These are phyloP conservation scores for Vitis hybrid DNA, from an alignment of 177 flowering plant species.

Conservation along the genomic window DNA sequence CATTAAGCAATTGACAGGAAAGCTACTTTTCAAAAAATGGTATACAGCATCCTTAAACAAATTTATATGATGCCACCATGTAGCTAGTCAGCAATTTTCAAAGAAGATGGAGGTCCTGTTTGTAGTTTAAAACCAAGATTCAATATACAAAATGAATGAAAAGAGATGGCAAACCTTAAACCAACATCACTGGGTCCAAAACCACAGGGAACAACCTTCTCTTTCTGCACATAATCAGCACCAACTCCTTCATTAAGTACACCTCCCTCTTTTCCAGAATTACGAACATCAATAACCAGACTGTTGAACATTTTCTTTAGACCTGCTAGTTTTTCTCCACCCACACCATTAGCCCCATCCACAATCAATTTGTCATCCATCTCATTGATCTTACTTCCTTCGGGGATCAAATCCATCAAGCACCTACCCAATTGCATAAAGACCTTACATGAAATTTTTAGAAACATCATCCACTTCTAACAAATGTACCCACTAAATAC, in stretches of 20 bases:
- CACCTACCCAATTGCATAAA: constrained; percentile 45
- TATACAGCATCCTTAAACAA: too few relatives aligned
- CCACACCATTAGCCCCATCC: too few relatives aligned
- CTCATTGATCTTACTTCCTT: too few relatives aligned
- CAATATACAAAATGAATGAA: neutral
- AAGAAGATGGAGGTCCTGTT: neutral
- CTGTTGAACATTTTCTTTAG: too few relatives aligned
- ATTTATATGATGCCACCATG: neutral
- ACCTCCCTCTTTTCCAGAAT: too few relatives aligned
- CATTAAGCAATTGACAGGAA: neutral
- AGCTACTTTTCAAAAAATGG: neutral
- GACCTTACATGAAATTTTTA: neutral
- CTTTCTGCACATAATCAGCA: constrained; percentile 14
- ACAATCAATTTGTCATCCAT: too few relatives aligned
- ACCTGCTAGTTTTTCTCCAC: too few relatives aligned
- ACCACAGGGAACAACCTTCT: too few relatives aligned
- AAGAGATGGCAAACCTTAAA: constrained; percentile 52
- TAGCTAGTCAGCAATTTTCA: neutral
- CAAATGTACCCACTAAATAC: neutral
- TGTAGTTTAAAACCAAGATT: neutral
- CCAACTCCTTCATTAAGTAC: constrained; percentile 53
- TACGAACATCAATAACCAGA: too few relatives aligned
- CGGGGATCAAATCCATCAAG: constrained; percentile 43
- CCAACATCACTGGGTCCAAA: constrained; percentile 75
- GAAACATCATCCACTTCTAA: neutral